A percentile compares a stretch with the other conserved stretches of the same genome.
Evolutionary conservation across 768 basidiomycete species (phyloP).

Genomic region (Coprinellus micaceus): DNA sequence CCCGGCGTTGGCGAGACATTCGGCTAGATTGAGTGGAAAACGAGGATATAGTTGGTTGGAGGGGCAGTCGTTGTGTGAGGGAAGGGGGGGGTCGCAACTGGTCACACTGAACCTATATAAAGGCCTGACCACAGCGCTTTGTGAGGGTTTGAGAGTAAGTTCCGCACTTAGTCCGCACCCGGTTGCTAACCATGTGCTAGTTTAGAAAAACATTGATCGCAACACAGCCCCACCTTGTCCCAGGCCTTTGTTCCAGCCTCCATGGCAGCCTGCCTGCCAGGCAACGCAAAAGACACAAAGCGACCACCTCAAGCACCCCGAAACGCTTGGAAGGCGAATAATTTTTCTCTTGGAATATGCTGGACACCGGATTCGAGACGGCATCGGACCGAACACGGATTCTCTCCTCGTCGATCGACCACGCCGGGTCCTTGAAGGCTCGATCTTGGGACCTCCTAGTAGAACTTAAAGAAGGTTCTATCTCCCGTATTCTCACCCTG

Average conservation of each 20-base stretch:
- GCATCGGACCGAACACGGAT: no score
- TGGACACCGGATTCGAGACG: no score
- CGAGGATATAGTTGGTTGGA: not conserved
- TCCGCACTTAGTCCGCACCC: not conserved
- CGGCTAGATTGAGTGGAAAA: not conserved
- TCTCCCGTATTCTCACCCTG: no score
- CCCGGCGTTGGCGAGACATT: conserved; percentile 3
- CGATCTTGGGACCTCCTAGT: no score
- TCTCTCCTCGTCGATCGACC: no score
- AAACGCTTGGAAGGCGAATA: no score
- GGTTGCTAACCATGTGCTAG: not conserved
- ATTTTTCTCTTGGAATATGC: no score
- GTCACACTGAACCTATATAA: not conserved
- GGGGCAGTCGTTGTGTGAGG: not conserved
- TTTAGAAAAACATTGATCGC: not conserved
- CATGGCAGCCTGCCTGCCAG: no score
- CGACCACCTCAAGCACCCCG: no score
- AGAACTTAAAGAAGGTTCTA: no score
- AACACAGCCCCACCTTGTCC: not conserved
- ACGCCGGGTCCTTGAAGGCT: no score
- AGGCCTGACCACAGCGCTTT: not conserved
- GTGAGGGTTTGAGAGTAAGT: not conserved
- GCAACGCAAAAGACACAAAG: no score
- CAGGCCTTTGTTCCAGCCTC: not conserved
- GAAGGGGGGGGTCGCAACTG: not conserved